Conservation (phyloP, 306 rosid species). For the Mimosa pudica region DNA sequence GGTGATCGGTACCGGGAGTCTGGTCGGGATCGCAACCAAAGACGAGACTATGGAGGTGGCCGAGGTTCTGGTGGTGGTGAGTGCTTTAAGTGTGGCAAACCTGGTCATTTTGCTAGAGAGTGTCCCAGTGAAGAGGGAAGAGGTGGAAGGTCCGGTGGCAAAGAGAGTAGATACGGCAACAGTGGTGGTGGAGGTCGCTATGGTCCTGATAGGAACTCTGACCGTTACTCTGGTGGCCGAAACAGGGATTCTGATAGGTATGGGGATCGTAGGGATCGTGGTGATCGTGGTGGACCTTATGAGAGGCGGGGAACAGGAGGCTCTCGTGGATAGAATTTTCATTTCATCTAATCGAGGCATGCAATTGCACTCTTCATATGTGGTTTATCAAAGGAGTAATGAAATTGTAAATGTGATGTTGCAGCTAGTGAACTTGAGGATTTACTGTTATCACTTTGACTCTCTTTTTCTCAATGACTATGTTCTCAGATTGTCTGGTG, state of each 20-base stretch:
- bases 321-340: slow-evolving; percentile 53
- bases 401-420: slow-evolving; percentile 40
- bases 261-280: slow-evolving; percentile 74
- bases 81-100: slow-evolving; percentile 97
- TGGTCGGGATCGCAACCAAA: neutral
- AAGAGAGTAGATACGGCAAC: slow-evolving; percentile 75
- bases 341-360: slow-evolving; percentile 45
- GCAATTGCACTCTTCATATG: slow-evolving; percentile 26
- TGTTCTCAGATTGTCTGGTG: slow-evolving; percentile 61
- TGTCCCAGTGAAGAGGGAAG: slow-evolving; percentile 86
- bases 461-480: slow-evolving; percentile 46
- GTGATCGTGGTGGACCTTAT: slow-evolving; percentile 96
- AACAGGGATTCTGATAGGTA: slow-evolving; percentile 68
- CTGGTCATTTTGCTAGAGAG: slow-evolving; percentile 99
- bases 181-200: slow-evolving; percentile 59
- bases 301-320: slow-evolving; percentile 81
- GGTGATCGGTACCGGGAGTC: slow-evolving; percentile 64
- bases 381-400: slow-evolving; percentile 32
- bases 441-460: slow-evolving; percentile 46
- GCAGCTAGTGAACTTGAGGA: slow-evolving; percentile 58
- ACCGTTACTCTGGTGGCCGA: slow-evolving; percentile 83
- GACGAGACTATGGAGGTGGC: slow-evolving; percentile 66
- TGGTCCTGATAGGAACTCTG: slow-evolving; percentile 94
- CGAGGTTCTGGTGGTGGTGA: slow-evolving; percentile 85
- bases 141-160: slow-evolving; percentile 73